Conservation (phyloP, 2,329 filamentous ascomycete genomes). For the Magnaporthiopsis rhizophila region DNA sequence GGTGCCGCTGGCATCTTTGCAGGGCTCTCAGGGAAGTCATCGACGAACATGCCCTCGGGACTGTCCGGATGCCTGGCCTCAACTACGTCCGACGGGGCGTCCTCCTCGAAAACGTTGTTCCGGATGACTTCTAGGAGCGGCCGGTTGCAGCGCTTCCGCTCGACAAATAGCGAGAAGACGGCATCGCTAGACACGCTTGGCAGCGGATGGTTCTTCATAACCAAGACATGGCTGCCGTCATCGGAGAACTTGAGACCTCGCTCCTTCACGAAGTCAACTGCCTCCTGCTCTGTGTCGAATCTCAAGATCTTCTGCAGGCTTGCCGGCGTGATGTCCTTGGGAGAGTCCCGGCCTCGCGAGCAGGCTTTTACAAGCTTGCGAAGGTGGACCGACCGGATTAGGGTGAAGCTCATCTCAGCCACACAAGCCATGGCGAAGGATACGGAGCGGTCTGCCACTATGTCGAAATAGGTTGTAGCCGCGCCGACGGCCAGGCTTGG, state of each 20-base stretch:
- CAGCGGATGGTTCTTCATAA: slow-evolving; percentile 19
- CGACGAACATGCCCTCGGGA: slow-evolving; percentile 19
- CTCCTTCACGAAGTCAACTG: slow-evolving; percentile 55
- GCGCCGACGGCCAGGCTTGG: slow-evolving; percentile 6
- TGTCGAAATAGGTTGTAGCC: slow-evolving; percentile 46
- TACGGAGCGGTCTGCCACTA: slow-evolving; percentile 46
- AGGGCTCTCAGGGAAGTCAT: slow-evolving; percentile 9
- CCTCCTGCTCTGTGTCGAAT: slow-evolving; percentile 61
- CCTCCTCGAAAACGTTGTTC: slow-evolving; percentile 40
- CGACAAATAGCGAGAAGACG: slow-evolving; percentile 51
- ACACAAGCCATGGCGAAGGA: slow-evolving; percentile 66
- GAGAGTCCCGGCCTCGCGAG: slow-evolving; percentile 45
- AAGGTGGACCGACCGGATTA: slow-evolving; percentile 50
- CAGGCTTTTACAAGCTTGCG: slow-evolving; percentile 47
- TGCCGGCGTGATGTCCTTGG: slow-evolving; percentile 51
- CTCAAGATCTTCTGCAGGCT: slow-evolving; percentile 49
- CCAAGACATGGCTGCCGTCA: slow-evolving; percentile 32
- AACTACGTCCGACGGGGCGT: slow-evolving; percentile 9
- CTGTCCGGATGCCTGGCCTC: slow-evolving; percentile 9
- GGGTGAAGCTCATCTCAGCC: slow-evolving; percentile 58
- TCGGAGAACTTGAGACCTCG: slow-evolving; percentile 45
- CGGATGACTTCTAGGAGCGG: slow-evolving; percentile 49
- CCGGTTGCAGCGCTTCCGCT: slow-evolving; percentile 47
- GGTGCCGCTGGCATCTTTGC: neutral
- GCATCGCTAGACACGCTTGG: slow-evolving; percentile 29